A percentile compares a stretch with the other conserved stretches of the same genome.
Conservation (phyloP, 345 rosid genomes). For the Hirschfeldia incana region DNA sequence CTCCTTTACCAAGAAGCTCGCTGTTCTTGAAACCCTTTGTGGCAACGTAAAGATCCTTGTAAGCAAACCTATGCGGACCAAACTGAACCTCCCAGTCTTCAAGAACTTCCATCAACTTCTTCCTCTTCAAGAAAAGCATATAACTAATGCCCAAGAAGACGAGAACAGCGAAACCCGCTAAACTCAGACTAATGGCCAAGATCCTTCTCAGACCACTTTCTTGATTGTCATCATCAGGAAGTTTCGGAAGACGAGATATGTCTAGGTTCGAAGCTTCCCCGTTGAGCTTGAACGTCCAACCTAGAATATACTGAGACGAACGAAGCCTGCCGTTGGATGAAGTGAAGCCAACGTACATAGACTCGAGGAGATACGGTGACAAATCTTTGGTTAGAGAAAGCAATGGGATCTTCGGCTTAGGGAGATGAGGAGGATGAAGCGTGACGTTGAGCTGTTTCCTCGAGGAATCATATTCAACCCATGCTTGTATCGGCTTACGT, state of each 20-base stretch:
- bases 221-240: conserved; percentile 34
- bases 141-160: conserved; percentile 14
- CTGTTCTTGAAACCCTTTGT: conserved; percentile 51
- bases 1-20: conserved; percentile 49
- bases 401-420: not conserved
- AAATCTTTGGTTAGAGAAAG: not conserved
- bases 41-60: conserved; percentile 41
- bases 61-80: conserved; percentile 46
- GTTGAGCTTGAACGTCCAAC: conserved; percentile 57
- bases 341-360: conserved; percentile 62
- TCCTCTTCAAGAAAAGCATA: conserved; percentile 30
- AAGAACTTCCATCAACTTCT: conserved; percentile 38
- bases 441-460: conserved; percentile 50
- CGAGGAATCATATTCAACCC: conserved; percentile 75
- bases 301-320: conserved; percentile 46
- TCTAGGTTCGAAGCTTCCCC: conserved; percentile 43
- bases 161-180: not conserved
- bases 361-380: not conserved
- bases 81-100: conserved; percentile 54
- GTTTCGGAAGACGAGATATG: conserved; percentile 48
- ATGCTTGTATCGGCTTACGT: conserved; percentile 54
- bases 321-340: conserved; percentile 41
- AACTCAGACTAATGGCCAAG: conserved; percentile 33
- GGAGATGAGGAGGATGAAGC: conserved; percentile 49
- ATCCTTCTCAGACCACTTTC: conserved; percentile 18